These are phyloP conservation scores for Aureobasidium sp. DNA, from an alignment of 2,329 filamentous ascomycete genomes.

Conservation along the genomic window DNA sequence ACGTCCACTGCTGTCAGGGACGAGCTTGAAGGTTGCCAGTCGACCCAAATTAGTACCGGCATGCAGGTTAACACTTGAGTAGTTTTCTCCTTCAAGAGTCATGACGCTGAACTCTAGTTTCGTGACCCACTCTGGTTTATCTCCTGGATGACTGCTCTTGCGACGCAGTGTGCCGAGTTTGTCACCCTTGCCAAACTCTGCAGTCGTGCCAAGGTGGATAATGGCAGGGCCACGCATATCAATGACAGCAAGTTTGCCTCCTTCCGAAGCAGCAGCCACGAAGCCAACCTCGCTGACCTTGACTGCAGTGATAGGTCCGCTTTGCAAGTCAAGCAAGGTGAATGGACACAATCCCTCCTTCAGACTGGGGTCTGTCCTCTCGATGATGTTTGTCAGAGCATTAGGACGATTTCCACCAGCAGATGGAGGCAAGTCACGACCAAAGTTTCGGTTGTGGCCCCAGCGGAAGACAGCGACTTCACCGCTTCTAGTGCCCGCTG, in stretches of 20 bases:
- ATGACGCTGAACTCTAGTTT: constrained; percentile 86
- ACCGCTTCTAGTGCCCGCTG: constrained; percentile 70
- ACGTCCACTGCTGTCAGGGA: constrained; percentile 60
- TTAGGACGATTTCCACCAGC: constrained; percentile 38
- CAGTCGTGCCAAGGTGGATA: constrained; percentile 65
- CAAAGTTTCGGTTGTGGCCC: constrained; percentile 69
- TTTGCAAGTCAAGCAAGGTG: constrained; percentile 72
- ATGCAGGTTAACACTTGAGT: constrained; percentile 88
- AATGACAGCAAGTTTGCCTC: constrained; percentile 70
- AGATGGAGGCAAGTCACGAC: constrained; percentile 48
- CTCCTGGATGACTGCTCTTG: constrained; percentile 40
- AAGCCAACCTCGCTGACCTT: constrained; percentile 92
- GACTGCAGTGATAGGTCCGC: constrained; percentile 70
- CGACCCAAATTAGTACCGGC: constrained; percentile 81
- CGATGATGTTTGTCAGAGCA: constrained; percentile 63
- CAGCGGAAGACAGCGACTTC: constrained; percentile 83
- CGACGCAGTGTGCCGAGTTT: constrained; percentile 65
- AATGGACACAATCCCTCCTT: constrained; percentile 76
- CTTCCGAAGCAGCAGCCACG: constrained; percentile 76
- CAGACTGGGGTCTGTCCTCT: constrained; percentile 61
- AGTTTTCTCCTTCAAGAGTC: constrained; percentile 85
- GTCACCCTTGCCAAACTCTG: constrained; percentile 66
- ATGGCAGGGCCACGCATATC: constrained; percentile 81
- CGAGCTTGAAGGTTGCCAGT: constrained; percentile 79
- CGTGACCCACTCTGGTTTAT: constrained; percentile 63